These are phyloP conservation scores for Teratosphaeria pseudoeucalypti DNA, from an alignment of 2,329 filamentous ascomycete genomes.

Conservation along the genomic window DNA sequence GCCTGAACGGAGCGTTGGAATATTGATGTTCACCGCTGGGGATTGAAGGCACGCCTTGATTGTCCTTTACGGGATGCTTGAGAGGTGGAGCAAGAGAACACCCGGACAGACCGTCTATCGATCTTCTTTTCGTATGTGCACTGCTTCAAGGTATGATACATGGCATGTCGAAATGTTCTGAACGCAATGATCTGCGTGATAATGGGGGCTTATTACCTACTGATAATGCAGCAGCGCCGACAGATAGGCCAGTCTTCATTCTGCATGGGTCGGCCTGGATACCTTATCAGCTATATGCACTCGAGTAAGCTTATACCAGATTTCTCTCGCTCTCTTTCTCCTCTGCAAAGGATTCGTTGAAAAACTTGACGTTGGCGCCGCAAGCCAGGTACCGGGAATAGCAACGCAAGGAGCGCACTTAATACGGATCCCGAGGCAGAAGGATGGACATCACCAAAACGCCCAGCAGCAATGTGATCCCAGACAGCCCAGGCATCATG, in stretches of 20 bases:
- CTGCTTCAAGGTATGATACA: too few relatives aligned
- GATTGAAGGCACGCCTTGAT: constrained; percentile 26
- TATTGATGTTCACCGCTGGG: constrained; percentile 21
- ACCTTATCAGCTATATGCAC: neutral
- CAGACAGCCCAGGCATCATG: neutral
- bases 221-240: neutral
- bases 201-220: too few relatives aligned
- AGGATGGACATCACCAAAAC: neutral
- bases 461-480: neutral
- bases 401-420: neutral
- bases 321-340: neutral
- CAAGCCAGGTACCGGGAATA: neutral
- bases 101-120: constrained; percentile 18
- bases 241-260: neutral
- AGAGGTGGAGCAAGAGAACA: constrained; percentile 27
- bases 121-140: neutral
- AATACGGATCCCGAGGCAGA: neutral
- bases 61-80: constrained; percentile 7
- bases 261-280: neutral
- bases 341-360: neutral
- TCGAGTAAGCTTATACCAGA: neutral
- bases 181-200: neutral
- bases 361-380: neutral
- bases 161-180: neutral
- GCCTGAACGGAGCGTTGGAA: constrained; percentile 40